Evolutionary conservation across 495 filamentous ascomycete genomes (phyloP), one percentile per base, ranked within the genome.

Genomic region (Xylaria longipes): DNA sequence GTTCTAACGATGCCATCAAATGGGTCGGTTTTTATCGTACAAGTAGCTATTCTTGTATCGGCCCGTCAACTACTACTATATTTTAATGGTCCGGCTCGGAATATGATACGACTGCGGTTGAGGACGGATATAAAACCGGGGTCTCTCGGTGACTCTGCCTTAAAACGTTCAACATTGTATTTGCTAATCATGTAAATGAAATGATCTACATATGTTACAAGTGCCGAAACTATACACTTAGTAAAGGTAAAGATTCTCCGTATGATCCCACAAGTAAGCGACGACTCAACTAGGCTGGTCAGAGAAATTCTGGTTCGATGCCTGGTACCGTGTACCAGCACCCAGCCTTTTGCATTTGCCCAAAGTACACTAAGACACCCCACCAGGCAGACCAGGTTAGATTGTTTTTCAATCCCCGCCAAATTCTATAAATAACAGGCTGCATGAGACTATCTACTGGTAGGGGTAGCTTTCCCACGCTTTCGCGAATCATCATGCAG

Each of bases 401-500:
- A 12, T 17, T 17, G 52, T 29, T 25, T 54, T 31, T 56, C 52
- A n/a, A 63, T 48, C 61, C 62, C 69, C 37, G 50, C 29, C 50
- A 39, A 41, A 46, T 46, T 71, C 69, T 71, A 71, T 37, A 71
- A 71, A 71, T 71, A 71, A 54, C 37, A 46, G 2, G n/a, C 6
- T 66, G 69, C 69, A 71, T 71, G 62, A 64, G 2, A 64, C 69
- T 71, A 71, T 66, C 35, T 58, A 17, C 45, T 37, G 57, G 56
- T 33, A 45, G 14, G 37, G 35, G 58, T 20, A 64, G 20, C 37
- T 33, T 58, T 52, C 58, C 46, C 68, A 52, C 37, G 25, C 46
- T 41, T 41, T 52, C 46, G 46, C 68, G 35, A 70, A 70, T 70
- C 68, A 70, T 33, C 45, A 43, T 45, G 39, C 41, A 25, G 35